Percentiles rank a stretch among this genome's conserved stretches.
Conservation (phyloP, 495 filamentous ascomycete species). For the Aspergillus egyptiacus region DNA sequence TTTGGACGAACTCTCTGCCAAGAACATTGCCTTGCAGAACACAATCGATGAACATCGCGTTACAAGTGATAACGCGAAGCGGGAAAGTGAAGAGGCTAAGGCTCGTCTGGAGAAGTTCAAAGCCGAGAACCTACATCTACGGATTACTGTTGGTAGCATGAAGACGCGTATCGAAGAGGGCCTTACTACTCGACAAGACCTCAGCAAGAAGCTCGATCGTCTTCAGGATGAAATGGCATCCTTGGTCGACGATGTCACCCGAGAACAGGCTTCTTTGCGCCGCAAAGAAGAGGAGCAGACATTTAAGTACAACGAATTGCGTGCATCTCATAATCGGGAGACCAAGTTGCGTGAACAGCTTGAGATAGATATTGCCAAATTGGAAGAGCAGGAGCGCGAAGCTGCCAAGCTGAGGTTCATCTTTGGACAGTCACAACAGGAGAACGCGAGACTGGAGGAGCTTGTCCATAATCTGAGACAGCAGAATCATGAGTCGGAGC, state of each 20-base stretch:
- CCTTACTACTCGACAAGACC: conserved; percentile 66
- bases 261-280: conserved; percentile 69
- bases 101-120: conserved; percentile 47
- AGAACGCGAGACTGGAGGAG: conserved; percentile 56
- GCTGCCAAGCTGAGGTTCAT: conserved; percentile 51
- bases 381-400: conserved; percentile 71
- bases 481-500: conserved; percentile 61
- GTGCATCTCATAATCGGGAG: conserved; percentile 70
- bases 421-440: conserved; percentile 49
- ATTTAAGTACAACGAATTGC: conserved; percentile 71
- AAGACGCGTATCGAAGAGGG: conserved; percentile 78
- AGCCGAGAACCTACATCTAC: conserved; percentile 53
- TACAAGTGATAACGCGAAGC: conserved; percentile 49
- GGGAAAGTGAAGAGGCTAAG: conserved; percentile 42
- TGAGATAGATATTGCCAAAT: conserved; percentile 66
- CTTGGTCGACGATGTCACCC: conserved; percentile 67
- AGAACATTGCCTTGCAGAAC: conserved; percentile 52
- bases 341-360: conserved; percentile 69
- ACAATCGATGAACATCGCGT: conserved; percentile 58
- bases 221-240: conserved; percentile 79
- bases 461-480: conserved; percentile 57
- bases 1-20: conserved; percentile 54
- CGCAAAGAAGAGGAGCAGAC: conserved; percentile 68
- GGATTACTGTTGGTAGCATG: conserved; percentile 60
- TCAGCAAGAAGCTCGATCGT: conserved; percentile 72